A percentile compares a stretch with the other conserved stretches of the same genome.
Evolutionary conservation across 768 basidiomycete species (phyloP).

Genomic region (Astraeus odoratus): DNA sequence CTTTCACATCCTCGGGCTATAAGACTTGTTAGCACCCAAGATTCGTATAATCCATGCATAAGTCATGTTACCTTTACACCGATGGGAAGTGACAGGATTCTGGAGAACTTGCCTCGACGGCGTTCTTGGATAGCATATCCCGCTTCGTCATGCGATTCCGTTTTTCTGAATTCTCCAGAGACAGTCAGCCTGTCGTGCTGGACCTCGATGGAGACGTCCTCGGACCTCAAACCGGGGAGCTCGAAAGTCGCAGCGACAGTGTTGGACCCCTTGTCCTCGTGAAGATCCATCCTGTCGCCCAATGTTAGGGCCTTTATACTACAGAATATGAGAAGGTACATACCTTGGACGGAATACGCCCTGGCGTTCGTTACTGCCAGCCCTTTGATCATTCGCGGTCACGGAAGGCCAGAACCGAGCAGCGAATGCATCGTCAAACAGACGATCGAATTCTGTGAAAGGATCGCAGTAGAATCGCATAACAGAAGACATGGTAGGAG

Average conservation of each 20-base stretch:
- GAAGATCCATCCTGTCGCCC: conserved; percentile 45
- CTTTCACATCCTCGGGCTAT: conserved; percentile 33
- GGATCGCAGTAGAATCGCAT: conserved; percentile 30
- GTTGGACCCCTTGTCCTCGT: conserved; percentile 43
- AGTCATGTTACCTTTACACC: conserved; percentile 37
- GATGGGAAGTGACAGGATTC: conserved; percentile 40
- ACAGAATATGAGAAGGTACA: background rate
- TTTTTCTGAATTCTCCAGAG: conserved; percentile 39
- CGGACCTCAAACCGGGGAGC: conserved; percentile 47
- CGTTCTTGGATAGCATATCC: conserved; percentile 38
- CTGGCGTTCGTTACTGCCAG: conserved; percentile 2
- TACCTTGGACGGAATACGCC: conserved; percentile 27
- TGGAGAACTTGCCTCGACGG: conserved; percentile 40
- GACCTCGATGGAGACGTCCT: conserved; percentile 47
- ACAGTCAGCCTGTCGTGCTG: conserved; percentile 43
- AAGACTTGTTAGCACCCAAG: no score
- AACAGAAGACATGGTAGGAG: conserved; percentile 21
- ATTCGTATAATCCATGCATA: background rate
- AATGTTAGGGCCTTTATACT: background rate
- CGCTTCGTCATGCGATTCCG: conserved; percentile 27
- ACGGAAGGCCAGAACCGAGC: conserved; percentile 19
- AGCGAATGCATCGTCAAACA: conserved; percentile 34
- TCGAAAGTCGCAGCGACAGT: conserved; percentile 51
- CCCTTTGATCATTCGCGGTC: conserved; percentile 6
- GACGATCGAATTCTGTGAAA: conserved; percentile 36